Base-by-base conservation (phyloP, 805 yeast genomes). In the Tetrapisispora arboricola region DNA sequence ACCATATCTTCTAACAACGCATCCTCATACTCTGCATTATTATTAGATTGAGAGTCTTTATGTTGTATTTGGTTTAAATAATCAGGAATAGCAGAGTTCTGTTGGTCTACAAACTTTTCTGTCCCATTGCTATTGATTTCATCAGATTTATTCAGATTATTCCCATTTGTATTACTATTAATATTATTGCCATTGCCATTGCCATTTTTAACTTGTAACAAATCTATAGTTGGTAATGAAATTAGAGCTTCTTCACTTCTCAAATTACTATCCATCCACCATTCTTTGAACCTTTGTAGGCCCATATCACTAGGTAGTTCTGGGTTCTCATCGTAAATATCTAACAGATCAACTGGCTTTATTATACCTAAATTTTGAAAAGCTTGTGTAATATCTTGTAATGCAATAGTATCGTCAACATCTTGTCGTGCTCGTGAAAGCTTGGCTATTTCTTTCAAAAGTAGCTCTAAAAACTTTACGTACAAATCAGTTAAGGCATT, bases 401-500 rank as follows among this genome's bases (percentile, higher is more conserved):
- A 41, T 7, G 60, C 56, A 2, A 84, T 57, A 13, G 58, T 67
- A 4, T 77, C 67, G 11, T 66, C 70, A 8, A 66, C 68, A 20
- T 72, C 55, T 38, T 68, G 64, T 48, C 79, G 61, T 3, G 67
- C 56, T 17, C 68, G 65, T 0, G 85, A 72, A 40, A 77, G 66
- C 39, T 65, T 65, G 25, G 60, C 53, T 0, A 85, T 65, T 38
- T 76, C 75, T 11, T 61, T 49, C 1, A 78, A 60, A 17, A 90
- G 54, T 15, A 78, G 61, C 37, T 66, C 65, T 33, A 90, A 60
- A 55, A 78, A 80, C 43, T 81, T 71, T 15, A 83, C 64, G 55
- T 81, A 77, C 1, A 90, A 54, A 53, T 87, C 96, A 0, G 94
- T 79, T n/a, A 87, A 49, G 2, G 78, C 71, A 53, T 86, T 88